Percentiles rank a stretch among this genome's conserved stretches.
These are phyloP conservation scores for Pseudozyma tsukubaensis DNA, from an alignment of 1,284 basidiomycete genomes.

Conservation along the genomic window DNA sequence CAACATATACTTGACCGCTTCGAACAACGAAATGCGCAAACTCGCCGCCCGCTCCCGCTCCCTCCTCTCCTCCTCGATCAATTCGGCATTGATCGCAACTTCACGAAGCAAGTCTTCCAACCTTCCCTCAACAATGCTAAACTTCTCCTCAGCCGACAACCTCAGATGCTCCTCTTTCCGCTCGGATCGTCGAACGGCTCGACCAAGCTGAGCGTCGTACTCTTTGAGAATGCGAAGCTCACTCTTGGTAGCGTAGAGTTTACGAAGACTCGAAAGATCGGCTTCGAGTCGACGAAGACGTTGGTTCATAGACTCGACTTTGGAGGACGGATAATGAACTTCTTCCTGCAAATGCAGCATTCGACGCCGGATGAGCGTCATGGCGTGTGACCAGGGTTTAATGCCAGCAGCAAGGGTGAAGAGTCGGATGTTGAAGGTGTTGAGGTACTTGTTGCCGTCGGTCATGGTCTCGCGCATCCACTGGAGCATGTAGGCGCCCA, in stretches of 20 bases:
- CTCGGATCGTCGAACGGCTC: slow-evolving; percentile 65
- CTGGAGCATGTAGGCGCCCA: slow-evolving; percentile 66
- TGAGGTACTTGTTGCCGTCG: slow-evolving; percentile 65
- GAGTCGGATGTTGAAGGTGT: slow-evolving; percentile 67
- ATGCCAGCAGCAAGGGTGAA: slow-evolving; percentile 68
- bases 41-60: slow-evolving; percentile 55
- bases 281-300: slow-evolving; percentile 64
- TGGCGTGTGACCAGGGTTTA: slow-evolving; percentile 65
- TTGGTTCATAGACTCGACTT: slow-evolving; percentile 64
- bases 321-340: slow-evolving; percentile 63
- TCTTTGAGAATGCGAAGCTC: slow-evolving; percentile 67
- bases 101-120: slow-evolving; percentile 64
- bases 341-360: slow-evolving; percentile 64
- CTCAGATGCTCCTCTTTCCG: slow-evolving; percentile 63
- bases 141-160: slow-evolving; percentile 60
- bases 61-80: slow-evolving; percentile 62
- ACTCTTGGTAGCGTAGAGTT: slow-evolving; percentile 62
- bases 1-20: slow-evolving; percentile 59
- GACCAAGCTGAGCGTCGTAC: slow-evolving; percentile 65
- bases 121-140: slow-evolving; percentile 58
- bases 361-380: slow-evolving; percentile 48
- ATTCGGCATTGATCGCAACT: slow-evolving; percentile 65
- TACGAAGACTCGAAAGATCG: slow-evolving; percentile 59
- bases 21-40: slow-evolving; percentile 50
- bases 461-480: slow-evolving; percentile 65